Base-by-base conservation (phyloP, 176 grass and related monocot genomes). In the Otatea glauca region DNA sequence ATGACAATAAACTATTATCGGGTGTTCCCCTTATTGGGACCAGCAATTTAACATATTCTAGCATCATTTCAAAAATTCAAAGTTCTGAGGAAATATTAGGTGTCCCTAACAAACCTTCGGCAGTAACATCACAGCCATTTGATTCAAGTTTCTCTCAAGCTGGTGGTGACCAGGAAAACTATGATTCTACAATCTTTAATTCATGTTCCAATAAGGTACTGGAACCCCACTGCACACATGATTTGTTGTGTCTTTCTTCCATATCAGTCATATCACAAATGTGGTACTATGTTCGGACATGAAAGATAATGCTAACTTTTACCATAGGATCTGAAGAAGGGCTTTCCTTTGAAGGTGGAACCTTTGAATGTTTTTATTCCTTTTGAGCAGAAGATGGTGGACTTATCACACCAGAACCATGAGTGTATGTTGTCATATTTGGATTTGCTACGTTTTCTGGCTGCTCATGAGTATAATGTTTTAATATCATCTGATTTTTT, bases 301-400 rank as follows among this genome's bases (percentile, higher is more conserved):
- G 21, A 65, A 78, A 21, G 25, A 42, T 42, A 75, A 84, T 53
- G 21, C 68, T 45, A n/a, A 79, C 48, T 7, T 78, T 58, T 73
- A 24, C 21, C 48, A 60, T 79, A 90, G 88, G 88, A 86, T 48
- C 73, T 83, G 74, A 90, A 74, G 68, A 72, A 83, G 8, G 68
- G 80, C 42, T 80, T 90, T 83, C 84, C 89, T 37, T 66, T 90
- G 74, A 90, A 87, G 80, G 80, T 87, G 60, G 66, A 90, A 42
- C 74, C 75, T 74, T 60, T 87, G 84, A 43, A 87, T 83, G 84
- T 34, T 42, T 58, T 29, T 79, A 39, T 14, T 62, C 80, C 88
- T 49, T 74, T 87, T 2, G 89, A 83, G 89, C 80, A 66, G 49
- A 61, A 87, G 49, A 87, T 90, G 83, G 21, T 87, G 74, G 84